Evolutionary conservation across 2,329 filamentous ascomycete genomes (phyloP), one percentile per base, ranked within the genome.

Genomic region (Plenodomus biglobosus): DNA sequence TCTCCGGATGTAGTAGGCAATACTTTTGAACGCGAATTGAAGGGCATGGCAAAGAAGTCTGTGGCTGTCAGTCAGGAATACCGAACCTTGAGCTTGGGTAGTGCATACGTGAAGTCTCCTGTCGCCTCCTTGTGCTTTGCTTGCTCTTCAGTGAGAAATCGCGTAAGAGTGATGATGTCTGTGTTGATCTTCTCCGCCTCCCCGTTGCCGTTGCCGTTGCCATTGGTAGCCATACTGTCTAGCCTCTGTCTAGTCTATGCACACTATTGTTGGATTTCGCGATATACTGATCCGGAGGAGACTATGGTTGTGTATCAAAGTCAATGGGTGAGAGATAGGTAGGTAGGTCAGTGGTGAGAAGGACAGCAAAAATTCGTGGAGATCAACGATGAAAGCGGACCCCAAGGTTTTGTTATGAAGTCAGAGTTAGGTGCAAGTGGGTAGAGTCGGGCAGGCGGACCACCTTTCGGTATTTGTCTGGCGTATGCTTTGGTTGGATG

Each of bases 1-100:
- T 73, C 94, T 87, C 66, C 92, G 92, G 75, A 99, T 99, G 80
- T 96, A 99, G 82, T 97, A 96, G 65, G 94, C 90, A 74, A 99
- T 99, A 60, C 90, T 95, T 81, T 99, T 99, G 87, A 99, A 99
- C 58, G 94, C 92, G 80, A 97, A 99, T 76, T 97, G 94, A 50
- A 99, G 88, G 52, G 94, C 92, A 73, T 99, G 94, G 81, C 91
- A 96, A 51, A 99, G 85, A 44, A 99, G 83, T 66, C 92, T 96
- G 66, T 15, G 18, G 17, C 30, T 4, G 15, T 48, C 8, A 53
- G 35, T 20, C 17, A 15, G 15, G 6, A 5, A n/a, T n/a, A 5
- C n/a, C 6, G 15, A 18, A 7, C 15, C 22, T 36, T n/a, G 15
- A 7, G 6, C 15, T 7, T 15, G n/a, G 34, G 34, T 37, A 76